Percentiles rank a stretch among this genome's conserved stretches.
phyloP scores from a whole-genome alignment of 345 rosid genomes.

The Stellera chamaejasme region DNA sequence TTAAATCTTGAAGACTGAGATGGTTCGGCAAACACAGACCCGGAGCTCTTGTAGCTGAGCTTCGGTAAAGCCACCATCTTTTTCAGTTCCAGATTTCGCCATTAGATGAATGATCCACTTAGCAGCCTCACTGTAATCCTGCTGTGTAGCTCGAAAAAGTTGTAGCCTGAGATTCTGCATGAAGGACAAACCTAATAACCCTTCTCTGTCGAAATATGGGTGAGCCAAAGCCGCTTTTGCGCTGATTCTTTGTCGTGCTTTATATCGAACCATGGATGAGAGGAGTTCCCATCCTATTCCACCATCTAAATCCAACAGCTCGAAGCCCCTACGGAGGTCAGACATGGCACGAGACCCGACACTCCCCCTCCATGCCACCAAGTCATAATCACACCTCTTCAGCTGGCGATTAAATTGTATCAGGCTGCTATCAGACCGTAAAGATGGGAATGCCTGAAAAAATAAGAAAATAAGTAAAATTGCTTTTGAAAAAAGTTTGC shows the following conservation, averaged over 20 bases:
- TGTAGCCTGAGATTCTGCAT: slow-evolving; percentile 82
- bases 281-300: slow-evolving; percentile 96
- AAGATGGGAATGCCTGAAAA: slow-evolving; percentile 66
- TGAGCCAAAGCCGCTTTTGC: slow-evolving; percentile 86
- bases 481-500: not conserved
- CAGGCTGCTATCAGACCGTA: slow-evolving; percentile 75
- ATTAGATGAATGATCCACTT: slow-evolving; percentile 69
- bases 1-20: not conserved
- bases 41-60: slow-evolving; percentile 78
- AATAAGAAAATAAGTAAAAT: not conserved
- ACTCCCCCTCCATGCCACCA: slow-evolving; percentile 68
- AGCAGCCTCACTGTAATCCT: slow-evolving; percentile 81
- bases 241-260: slow-evolving; percentile 83
- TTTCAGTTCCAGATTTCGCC: slow-evolving; percentile 89
- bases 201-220: slow-evolving; percentile 82
- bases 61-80: slow-evolving; percentile 94
- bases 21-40: slow-evolving; percentile 34
- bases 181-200: slow-evolving; percentile 58
- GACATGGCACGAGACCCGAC: slow-evolving; percentile 79
- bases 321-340: slow-evolving; percentile 71
- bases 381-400: slow-evolving; percentile 86
- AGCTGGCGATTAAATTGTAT: slow-evolving; percentile 93
- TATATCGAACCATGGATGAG: slow-evolving; percentile 82
- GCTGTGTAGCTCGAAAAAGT: slow-evolving; percentile 74
- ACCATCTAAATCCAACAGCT: slow-evolving; percentile 68